Conservation (phyloP, 805 yeast genomes). For the Saccharomycopsis sp. region DNA sequence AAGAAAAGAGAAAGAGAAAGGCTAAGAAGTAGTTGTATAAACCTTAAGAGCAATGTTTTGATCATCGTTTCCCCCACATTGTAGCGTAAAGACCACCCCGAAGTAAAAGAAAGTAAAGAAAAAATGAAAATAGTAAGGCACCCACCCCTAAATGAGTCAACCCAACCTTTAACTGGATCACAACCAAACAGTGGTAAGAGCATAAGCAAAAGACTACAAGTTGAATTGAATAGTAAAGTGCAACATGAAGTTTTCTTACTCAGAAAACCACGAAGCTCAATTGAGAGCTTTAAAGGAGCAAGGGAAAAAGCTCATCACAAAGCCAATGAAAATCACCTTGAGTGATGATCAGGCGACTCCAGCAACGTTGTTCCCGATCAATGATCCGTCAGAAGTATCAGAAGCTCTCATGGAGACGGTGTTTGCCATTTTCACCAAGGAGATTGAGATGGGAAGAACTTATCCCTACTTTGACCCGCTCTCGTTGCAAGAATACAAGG, state of each 20-base stretch:
- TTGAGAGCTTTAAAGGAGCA: background rate
- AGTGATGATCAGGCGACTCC: constrained; percentile 32
- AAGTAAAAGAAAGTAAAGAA: too few relatives aligned
- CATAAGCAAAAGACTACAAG: too few relatives aligned
- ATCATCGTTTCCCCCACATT: background rate
- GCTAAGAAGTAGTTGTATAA: constrained; percentile 24
- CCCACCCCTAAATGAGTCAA: too few relatives aligned
- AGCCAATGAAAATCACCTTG: constrained; percentile 33
- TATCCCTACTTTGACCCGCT: constrained; percentile 50
- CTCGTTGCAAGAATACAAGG: constrained; percentile 41
- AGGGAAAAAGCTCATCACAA: constrained; percentile 25
- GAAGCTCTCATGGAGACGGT: constrained; percentile 33
- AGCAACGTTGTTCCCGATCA: constrained; percentile 58
- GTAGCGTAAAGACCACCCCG: too few relatives aligned
- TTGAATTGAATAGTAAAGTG: too few relatives aligned
- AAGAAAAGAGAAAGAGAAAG: constrained; percentile 65
- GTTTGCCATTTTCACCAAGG: constrained; percentile 47
- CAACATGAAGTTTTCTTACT: too few relatives aligned
- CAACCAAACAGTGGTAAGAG: too few relatives aligned
- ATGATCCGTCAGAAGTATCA: constrained; percentile 42
- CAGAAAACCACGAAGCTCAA: constrained; percentile 8
- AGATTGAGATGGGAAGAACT: constrained; percentile 65
- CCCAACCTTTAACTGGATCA: too few relatives aligned
- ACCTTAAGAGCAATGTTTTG: too few relatives aligned
- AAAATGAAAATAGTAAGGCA: too few relatives aligned